Conservation (phyloP, 352 stramenopile genomes). For the Phytophthora macrochlamydospora region DNA sequence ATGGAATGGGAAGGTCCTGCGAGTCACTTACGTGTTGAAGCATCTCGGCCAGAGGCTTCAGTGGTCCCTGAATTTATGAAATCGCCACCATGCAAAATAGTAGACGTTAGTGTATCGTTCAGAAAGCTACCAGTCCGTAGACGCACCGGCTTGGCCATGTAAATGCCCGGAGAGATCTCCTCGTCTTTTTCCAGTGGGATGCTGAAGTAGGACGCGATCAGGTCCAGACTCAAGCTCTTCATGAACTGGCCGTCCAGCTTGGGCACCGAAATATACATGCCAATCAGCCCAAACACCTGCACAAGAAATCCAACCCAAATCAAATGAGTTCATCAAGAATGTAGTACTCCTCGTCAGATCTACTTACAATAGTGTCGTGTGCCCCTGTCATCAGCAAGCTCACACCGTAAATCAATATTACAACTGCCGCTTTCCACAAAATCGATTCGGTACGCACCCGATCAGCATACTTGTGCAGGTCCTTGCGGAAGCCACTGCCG, state of each 20-base stretch:
- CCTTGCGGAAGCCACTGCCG: constrained; percentile 80
- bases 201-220: constrained; percentile 74
- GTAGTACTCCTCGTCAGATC: neutral
- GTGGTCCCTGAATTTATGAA: constrained; percentile 46
- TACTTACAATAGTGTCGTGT: constrained; percentile 74
- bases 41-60: constrained; percentile 72
- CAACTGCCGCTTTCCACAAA: neutral
- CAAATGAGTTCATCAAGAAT: too few species aligned
- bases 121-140: too few species aligned
- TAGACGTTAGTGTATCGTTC: neutral
- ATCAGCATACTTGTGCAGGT: constrained; percentile 74
- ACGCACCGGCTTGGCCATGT: constrained; percentile 79
- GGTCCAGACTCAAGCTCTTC: constrained; percentile 61
- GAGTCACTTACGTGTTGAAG: constrained; percentile 36
- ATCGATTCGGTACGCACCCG: constrained; percentile 34
- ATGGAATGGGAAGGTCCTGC: neutral
- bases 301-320: neutral
- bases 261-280: constrained; percentile 85
- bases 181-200: constrained; percentile 77
- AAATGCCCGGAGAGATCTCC: constrained; percentile 74
- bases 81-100: neutral
- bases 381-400: constrained; percentile 32
- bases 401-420: neutral
- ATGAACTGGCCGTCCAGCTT: constrained; percentile 68
- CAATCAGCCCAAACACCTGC: constrained; percentile 82